Conservation (phyloP, 192 early-diverging fungal genomes). For the Irineochytrium annulatum region DNA sequence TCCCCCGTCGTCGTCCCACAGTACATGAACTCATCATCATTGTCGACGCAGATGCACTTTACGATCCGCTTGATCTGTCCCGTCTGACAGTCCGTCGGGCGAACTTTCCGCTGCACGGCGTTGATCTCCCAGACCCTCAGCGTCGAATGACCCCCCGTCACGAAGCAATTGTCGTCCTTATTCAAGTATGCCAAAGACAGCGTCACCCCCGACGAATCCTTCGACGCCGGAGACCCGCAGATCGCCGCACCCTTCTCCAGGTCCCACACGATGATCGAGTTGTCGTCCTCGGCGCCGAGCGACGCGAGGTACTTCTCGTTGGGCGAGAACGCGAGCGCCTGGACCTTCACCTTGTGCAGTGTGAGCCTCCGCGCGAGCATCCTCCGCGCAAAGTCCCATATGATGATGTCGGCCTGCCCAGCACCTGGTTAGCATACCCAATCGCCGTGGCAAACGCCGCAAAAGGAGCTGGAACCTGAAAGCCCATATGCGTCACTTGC, state of each 20-base stretch:
- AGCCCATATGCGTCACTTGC: conserved; percentile 63
- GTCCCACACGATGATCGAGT: conserved; percentile 54
- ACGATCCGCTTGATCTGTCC: conserved; percentile 59
- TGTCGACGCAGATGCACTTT: conserved; percentile 49
- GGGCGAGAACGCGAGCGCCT: conserved; percentile 52
- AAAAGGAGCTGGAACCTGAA: no score
- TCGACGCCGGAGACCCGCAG: conserved; percentile 51
- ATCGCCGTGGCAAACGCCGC: not conserved
- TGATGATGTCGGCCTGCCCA: conserved; percentile 53
- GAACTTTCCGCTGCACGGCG: conserved; percentile 41
- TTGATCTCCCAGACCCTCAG: conserved; percentile 57
- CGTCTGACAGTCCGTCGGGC: conserved; percentile 47
- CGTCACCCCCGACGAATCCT: conserved; percentile 48
- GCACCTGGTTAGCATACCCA: not conserved
- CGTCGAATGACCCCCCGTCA: conserved; percentile 49
- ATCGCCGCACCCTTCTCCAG: conserved; percentile 46
- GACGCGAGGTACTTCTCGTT: conserved; percentile 49
- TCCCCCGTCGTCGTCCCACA: conserved; percentile 61
- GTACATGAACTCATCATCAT: conserved; percentile 55
- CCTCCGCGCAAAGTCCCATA: conserved; percentile 54
- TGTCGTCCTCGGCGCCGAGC: conserved; percentile 55
- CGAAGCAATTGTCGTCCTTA: conserved; percentile 47
- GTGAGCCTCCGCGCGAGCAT: conserved; percentile 33
- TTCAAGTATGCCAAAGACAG: conserved; percentile 46
- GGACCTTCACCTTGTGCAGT: conserved; percentile 59